Evolutionary conservation across 441 rosid species (phyloP).

Genomic region (Syzygium malaccense): DNA sequence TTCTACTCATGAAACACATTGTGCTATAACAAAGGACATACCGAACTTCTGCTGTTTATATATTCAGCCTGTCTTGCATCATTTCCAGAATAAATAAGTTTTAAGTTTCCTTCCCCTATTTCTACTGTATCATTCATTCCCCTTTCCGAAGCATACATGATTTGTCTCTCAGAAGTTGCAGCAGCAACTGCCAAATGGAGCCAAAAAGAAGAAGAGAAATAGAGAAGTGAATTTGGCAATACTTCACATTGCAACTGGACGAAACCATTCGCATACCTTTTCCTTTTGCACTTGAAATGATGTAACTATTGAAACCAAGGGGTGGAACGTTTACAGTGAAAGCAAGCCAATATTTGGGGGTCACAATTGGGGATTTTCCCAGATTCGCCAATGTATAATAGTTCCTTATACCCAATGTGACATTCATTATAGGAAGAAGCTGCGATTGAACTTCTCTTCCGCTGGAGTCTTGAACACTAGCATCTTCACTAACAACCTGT

Average conservation of each 20-base stretch:
- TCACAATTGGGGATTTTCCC: slow-evolving; percentile 47
- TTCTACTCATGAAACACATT: background rate
- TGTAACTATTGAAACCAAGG: slow-evolving; percentile 87
- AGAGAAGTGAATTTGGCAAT: background rate
- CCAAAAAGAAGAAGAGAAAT: background rate
- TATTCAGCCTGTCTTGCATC: slow-evolving; percentile 38
- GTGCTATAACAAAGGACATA: slow-evolving; percentile 19
- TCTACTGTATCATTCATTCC: slow-evolving; percentile 35
- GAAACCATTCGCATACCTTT: slow-evolving; percentile 37
- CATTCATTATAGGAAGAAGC: slow-evolving; percentile 63
- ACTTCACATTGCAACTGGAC: background rate
- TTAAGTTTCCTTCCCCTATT: slow-evolving; percentile 74
- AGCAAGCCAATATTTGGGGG: slow-evolving; percentile 86
- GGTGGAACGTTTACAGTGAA: slow-evolving; percentile 79
- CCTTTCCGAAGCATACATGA: slow-evolving; percentile 29
- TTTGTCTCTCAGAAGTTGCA: slow-evolving; percentile 38
- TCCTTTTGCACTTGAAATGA: slow-evolving; percentile 50
- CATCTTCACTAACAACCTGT: slow-evolving; percentile 58
- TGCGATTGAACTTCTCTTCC: slow-evolving; percentile 89
- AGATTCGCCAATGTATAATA: slow-evolving; percentile 75
- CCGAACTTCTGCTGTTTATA: slow-evolving; percentile 53
- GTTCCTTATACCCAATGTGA: slow-evolving; percentile 44
- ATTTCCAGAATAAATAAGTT: slow-evolving; percentile 49
- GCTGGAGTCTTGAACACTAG: slow-evolving; percentile 61
- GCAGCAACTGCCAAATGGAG: slow-evolving; percentile 22